These are phyloP conservation scores for Eucalyptus rudis DNA, from an alignment of 345 rosid species.

Conservation along the genomic window DNA sequence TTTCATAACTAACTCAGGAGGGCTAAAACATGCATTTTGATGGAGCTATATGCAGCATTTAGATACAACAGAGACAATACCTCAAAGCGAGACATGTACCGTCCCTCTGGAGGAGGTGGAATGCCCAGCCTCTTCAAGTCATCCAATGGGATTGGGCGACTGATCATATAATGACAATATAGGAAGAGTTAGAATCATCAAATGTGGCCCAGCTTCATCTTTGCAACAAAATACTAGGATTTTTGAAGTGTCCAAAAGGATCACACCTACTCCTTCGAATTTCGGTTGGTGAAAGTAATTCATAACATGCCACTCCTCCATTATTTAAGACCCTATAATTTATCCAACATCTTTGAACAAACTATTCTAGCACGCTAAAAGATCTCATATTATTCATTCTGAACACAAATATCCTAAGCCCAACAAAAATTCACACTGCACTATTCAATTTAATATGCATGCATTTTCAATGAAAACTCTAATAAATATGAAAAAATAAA, in stretches of 20 bases:
- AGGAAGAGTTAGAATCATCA: neutral
- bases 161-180: constrained; percentile 1
- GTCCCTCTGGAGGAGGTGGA: constrained; percentile 91
- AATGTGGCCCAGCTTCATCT: neutral
- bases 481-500: neutral
- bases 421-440: neutral
- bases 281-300: neutral
- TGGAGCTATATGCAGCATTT: neutral
- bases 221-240: neutral
- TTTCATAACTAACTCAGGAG: neutral
- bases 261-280: neutral
- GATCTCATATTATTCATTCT: neutral
- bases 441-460: neutral
- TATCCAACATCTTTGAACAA: neutral
- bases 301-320: neutral
- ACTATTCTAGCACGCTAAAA: neutral
- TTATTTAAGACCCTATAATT: neutral
- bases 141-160: constrained; percentile 73
- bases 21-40: neutral
- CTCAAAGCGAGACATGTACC: constrained; percentile 69
- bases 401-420: neutral
- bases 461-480: neutral
- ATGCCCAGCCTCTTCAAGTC: constrained; percentile 81
- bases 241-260: neutral
- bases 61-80: constrained; percentile 7